Conservation (phyloP, 1,139 yeast genomes). For the Zygosaccharomyces sapae region DNA sequence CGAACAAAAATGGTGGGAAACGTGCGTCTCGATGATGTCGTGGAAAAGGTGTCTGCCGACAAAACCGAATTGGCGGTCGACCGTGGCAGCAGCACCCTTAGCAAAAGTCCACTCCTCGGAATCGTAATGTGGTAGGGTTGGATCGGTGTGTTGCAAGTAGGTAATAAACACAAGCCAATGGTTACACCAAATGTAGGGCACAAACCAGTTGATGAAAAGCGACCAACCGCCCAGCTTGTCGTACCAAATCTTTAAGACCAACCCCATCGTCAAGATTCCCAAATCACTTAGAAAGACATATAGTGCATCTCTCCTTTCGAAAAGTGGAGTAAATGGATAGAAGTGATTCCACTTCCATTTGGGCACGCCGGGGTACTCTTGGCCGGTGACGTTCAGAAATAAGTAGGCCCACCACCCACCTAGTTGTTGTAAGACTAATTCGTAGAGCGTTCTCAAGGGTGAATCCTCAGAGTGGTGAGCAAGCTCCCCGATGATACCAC, state of each 20-base stretch:
- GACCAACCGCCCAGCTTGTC: constrained; percentile 59
- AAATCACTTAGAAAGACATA: constrained; percentile 66
- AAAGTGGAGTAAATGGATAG: constrained; percentile 68
- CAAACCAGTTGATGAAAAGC: constrained; percentile 64
- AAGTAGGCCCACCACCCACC: constrained; percentile 73
- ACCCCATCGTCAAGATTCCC: constrained; percentile 55
- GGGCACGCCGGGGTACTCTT: constrained; percentile 52
- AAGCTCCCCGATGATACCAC: constrained; percentile 38
- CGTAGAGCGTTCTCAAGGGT: constrained; percentile 57
- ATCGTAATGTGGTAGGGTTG: constrained; percentile 74
- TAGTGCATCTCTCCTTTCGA: constrained; percentile 67
- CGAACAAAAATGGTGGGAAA: constrained; percentile 77
- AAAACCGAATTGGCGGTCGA: constrained; percentile 80
- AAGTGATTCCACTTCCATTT: constrained; percentile 56
- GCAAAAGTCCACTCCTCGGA: constrained; percentile 78
- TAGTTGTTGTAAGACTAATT: constrained; percentile 62
- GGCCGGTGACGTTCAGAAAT: constrained; percentile 73
- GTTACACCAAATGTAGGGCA: constrained; percentile 78
- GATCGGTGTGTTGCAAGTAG: constrained; percentile 79
- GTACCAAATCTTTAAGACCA: constrained; percentile 61
- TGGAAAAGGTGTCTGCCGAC: constrained; percentile 79
- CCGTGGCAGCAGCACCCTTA: constrained; percentile 84
- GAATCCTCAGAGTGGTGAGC: constrained; percentile 69
- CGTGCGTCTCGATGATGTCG: constrained; percentile 87
- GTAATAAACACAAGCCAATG: constrained; percentile 89